These are phyloP conservation scores for Oryza rufipogon DNA, from an alignment of 176 grass and related monocot species.

Conservation along the genomic window DNA sequence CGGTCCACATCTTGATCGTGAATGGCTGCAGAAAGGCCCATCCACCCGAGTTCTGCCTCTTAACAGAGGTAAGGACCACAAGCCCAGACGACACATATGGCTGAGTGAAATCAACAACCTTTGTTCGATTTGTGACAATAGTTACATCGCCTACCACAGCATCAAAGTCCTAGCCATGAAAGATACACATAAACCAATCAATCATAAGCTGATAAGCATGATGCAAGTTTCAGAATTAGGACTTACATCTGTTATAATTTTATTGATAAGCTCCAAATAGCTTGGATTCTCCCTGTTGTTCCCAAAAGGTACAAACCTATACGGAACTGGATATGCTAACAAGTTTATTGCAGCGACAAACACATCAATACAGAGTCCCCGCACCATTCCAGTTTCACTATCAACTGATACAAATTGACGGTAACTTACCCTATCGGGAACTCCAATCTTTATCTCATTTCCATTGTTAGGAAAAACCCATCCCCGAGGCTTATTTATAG, in stretches of 20 bases:
- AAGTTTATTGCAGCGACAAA: conserved; percentile 81
- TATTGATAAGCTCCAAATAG: conserved; percentile 54
- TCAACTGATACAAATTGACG: conserved; percentile 60
- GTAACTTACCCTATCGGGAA: conserved; percentile 76
- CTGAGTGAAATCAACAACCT: conserved; percentile 86
- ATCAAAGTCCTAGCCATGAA: conserved; percentile 63
- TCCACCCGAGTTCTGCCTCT: conserved; percentile 50
- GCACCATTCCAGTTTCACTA: conserved; percentile 39
- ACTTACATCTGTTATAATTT: conserved; percentile 68
- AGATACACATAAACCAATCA: neutral
- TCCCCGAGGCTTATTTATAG: conserved; percentile 58
- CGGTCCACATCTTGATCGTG: conserved; percentile 72
- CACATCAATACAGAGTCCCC: conserved; percentile 87
- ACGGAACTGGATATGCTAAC: conserved; percentile 74
- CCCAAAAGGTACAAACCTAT: conserved; percentile 67
- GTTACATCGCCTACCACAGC: conserved; percentile 72
- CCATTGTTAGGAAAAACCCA: conserved; percentile 92
- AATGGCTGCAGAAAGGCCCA: conserved; percentile 93
- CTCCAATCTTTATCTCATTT: conserved; percentile 70
- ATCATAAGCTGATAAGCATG: neutral
- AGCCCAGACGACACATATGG: conserved; percentile 73
- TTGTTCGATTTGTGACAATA: conserved; percentile 78
- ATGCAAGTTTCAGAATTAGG: conserved; percentile 34
- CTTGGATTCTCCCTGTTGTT: conserved; percentile 67
- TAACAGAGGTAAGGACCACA: conserved; percentile 74